These are phyloP conservation scores for Trichoderma sp. DNA, from an alignment of 2,329 filamentous ascomycete genomes.

Conservation along the genomic window DNA sequence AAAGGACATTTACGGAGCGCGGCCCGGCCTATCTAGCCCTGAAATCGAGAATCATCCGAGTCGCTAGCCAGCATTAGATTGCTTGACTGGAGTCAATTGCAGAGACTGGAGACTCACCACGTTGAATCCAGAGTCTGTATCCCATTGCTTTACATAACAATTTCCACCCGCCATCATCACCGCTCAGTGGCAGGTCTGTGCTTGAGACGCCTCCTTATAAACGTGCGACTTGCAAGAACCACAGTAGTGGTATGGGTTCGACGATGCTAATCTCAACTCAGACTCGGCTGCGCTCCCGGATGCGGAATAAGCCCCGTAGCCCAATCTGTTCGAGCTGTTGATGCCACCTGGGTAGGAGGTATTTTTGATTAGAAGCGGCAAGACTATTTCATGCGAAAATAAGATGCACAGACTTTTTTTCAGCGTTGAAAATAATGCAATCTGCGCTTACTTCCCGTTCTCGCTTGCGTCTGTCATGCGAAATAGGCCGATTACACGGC, in stretches of 20 bases:
- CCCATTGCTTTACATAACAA: background rate
- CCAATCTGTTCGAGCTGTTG: background rate
- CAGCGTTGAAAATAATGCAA: background rate
- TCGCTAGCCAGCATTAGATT: background rate
- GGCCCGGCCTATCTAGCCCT: background rate
- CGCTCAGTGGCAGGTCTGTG: background rate
- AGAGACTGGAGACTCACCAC: background rate
- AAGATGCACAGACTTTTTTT: background rate
- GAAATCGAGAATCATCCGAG: background rate
- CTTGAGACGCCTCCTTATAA: background rate
- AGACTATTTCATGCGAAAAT: background rate
- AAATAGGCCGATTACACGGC: background rate
- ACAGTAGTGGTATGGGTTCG: background rate
- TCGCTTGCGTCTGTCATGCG: background rate
- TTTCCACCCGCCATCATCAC: background rate
- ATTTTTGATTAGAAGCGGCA: background rate
- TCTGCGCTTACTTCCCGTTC: background rate
- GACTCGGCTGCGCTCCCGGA: slow-evolving; percentile 13
- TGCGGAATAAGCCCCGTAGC: slow-evolving; percentile 12
- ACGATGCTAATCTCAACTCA: slow-evolving; percentile 1
- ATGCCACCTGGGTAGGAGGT: background rate
- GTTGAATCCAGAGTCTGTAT: background rate
- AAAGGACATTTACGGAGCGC: background rate
- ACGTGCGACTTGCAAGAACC: background rate
- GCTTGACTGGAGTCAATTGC: background rate